These are phyloP conservation scores for Pyricularia grisea DNA, from an alignment of 2,329 filamentous ascomycete species.

Conservation along the genomic window DNA sequence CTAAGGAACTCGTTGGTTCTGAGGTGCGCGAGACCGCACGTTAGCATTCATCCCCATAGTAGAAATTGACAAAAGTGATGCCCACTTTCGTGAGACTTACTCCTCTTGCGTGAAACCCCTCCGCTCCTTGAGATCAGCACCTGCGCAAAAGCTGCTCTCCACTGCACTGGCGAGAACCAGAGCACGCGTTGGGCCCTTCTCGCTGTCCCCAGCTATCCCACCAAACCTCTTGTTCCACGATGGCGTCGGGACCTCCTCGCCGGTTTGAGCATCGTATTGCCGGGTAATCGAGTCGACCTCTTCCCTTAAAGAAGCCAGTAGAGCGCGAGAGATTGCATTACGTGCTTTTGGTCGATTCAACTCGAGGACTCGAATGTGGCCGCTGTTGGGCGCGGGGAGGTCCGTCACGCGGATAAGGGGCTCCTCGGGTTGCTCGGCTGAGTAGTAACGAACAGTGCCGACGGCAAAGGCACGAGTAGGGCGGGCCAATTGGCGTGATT, in stretches of 20 bases:
- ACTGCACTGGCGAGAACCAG: slow-evolving; percentile 76
- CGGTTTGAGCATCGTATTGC: slow-evolving; percentile 44
- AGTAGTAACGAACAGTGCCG: slow-evolving; percentile 11
- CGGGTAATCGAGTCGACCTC: slow-evolving; percentile 64
- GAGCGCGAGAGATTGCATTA: slow-evolving; percentile 78
- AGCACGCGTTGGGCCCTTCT: slow-evolving; percentile 59
- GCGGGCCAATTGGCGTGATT: neutral
- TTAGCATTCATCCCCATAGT: slow-evolving; percentile 4
- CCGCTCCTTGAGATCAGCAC: slow-evolving; percentile 88
- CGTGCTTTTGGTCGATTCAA: slow-evolving; percentile 77
- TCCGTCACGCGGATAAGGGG: slow-evolving; percentile 61
- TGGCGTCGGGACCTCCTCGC: slow-evolving; percentile 36
- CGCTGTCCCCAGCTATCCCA: slow-evolving; percentile 31
- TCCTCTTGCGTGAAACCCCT: slow-evolving; percentile 66
- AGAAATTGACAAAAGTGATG: neutral
- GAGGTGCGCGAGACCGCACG: slow-evolving; percentile 2
- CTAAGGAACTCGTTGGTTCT: slow-evolving; percentile 74
- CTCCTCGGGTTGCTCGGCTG: slow-evolving; percentile 20
- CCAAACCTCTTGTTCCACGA: slow-evolving; percentile 30
- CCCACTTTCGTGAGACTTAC: slow-evolving; percentile 35
- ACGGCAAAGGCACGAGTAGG: neutral
- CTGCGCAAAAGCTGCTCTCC: slow-evolving; percentile 86
- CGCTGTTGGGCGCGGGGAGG: slow-evolving; percentile 67
- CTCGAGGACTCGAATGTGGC: slow-evolving; percentile 79
- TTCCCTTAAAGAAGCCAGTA: slow-evolving; percentile 62